These are phyloP conservation scores for Mortierella sp. DNA, from an alignment of 371 early-diverging fungal genomes.

Conservation along the genomic window DNA sequence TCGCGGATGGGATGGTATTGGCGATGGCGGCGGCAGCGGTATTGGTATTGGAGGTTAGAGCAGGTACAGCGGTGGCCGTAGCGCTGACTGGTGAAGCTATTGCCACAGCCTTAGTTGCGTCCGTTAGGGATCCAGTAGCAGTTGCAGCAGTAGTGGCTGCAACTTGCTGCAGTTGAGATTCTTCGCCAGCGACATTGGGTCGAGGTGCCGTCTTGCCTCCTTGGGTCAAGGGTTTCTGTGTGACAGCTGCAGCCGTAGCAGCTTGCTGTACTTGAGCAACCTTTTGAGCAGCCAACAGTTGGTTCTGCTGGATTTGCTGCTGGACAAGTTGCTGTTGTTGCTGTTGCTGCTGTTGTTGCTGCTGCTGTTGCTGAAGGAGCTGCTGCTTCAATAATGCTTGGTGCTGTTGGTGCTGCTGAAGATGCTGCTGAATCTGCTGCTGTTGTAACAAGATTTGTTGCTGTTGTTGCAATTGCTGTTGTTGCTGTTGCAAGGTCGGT, in stretches of 20 bases:
- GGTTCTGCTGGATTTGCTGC: constrained; percentile 42
- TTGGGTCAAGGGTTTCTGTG: constrained; percentile 22
- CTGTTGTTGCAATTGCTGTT: constrained; percentile 40
- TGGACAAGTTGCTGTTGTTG: constrained; percentile 39
- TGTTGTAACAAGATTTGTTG: constrained; percentile 42
- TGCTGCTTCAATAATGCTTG: constrained; percentile 31
- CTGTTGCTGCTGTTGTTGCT: constrained; percentile 40
- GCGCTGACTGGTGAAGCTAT: not conserved
- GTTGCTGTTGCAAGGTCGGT: constrained; percentile 32
- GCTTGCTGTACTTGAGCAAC: constrained; percentile 17
- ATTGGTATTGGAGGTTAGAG: not conserved
- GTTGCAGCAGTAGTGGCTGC: not conserved
- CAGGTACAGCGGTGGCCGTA: not conserved
- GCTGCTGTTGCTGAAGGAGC: constrained; percentile 33
- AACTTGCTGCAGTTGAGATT: constrained; percentile 15
- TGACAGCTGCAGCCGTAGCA: not conserved
- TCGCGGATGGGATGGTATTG: not conserved
- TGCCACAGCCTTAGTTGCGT: not conserved
- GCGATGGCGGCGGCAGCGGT: too few species aligned
- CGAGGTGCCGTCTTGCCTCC: constrained; percentile 47
- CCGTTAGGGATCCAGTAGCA: not conserved
- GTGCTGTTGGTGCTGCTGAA: constrained; percentile 45
- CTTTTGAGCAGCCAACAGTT: constrained; percentile 24
- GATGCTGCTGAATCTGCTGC: constrained; percentile 43
- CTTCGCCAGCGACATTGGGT: constrained; percentile 25